A percentile compares a stretch with the other conserved stretches of the same genome.
phyloP scores from a whole-genome alignment of 176 grass and related monocot species.

The Guadua angustifolia region DNA sequence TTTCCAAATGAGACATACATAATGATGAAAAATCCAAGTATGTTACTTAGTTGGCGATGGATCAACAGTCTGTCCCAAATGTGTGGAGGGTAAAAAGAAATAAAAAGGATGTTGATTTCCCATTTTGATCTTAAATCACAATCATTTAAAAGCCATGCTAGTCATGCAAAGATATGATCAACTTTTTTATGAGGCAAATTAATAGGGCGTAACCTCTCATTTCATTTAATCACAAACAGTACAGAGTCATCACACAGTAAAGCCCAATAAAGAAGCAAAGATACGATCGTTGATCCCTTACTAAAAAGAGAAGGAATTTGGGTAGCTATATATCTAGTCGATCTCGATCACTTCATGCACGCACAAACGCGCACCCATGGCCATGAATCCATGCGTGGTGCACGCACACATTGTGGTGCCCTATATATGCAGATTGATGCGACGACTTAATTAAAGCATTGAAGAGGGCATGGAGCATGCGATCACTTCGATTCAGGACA shows the following conservation, averaged over 20 bases:
- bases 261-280: too few relatives aligned
- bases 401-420: conserved; percentile 12
- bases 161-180: too few relatives aligned
- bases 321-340: neutral
- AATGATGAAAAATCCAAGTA: neutral
- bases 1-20: too few relatives aligned
- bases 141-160: neutral
- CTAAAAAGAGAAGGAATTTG: too few relatives aligned
- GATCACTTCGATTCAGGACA: conserved; percentile 30
- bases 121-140: neutral
- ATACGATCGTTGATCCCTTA: too few relatives aligned
- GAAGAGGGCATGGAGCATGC: conserved; percentile 15
- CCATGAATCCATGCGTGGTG: conserved; percentile 35
- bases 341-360: conserved; percentile 3
- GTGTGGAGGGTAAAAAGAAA: too few relatives aligned
- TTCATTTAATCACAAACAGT: too few relatives aligned
- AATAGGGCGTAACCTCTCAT: too few relatives aligned
- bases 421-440: conserved; percentile 36
- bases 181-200: too few relatives aligned
- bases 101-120: neutral
- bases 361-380: neutral
- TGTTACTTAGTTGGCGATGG: too few relatives aligned
- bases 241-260: too few relatives aligned
- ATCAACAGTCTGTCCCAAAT: too few relatives aligned
- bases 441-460: conserved; percentile 48